A percentile compares a stretch with the other conserved stretches of the same genome.
Conservation (phyloP, 306 rosid genomes). For the Senna siamea region DNA sequence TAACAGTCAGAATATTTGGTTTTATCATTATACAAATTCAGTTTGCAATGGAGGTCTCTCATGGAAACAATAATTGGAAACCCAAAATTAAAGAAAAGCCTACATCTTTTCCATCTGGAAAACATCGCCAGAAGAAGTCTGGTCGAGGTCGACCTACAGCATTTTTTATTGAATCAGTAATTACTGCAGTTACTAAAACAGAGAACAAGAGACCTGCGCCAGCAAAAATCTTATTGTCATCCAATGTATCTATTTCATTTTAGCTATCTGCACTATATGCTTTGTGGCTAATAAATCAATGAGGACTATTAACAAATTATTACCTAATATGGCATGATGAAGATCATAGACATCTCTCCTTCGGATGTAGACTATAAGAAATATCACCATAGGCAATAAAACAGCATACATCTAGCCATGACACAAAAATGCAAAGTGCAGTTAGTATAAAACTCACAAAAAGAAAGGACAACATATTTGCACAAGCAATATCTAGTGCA, state of each 20-base stretch:
- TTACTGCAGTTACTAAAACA: constrained; percentile 64
- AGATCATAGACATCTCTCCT: constrained; percentile 89
- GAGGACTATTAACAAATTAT: constrained; percentile 21
- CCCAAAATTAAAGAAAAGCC: constrained; percentile 39
- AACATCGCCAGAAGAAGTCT: constrained; percentile 94
- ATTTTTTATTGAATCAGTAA: constrained; percentile 78
- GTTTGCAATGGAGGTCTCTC: not conserved
- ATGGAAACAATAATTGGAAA: constrained; percentile 8
- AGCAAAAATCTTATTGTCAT: constrained; percentile 41
- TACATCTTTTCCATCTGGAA: constrained; percentile 96
- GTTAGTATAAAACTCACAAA: constrained; percentile 26
- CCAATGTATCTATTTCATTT: constrained; percentile 14
- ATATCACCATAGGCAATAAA: constrained; percentile 69
- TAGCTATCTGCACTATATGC: constrained; percentile 26
- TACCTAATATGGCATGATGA: constrained; percentile 91
- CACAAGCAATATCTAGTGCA: constrained; percentile 17
- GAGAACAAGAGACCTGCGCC: constrained; percentile 76
- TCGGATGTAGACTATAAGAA: constrained; percentile 65
- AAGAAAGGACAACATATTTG: not conserved
- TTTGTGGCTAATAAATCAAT: not conserved
- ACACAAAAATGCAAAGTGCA: constrained; percentile 25
- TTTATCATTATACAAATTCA: not conserved
- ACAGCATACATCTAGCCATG: constrained; percentile 65
- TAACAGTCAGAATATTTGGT: constrained; percentile 11
- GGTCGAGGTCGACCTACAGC: constrained; percentile 98